Conservation (phyloP, 495 filamentous ascomycete species). For the Annulohypoxylon stygium region DNA sequence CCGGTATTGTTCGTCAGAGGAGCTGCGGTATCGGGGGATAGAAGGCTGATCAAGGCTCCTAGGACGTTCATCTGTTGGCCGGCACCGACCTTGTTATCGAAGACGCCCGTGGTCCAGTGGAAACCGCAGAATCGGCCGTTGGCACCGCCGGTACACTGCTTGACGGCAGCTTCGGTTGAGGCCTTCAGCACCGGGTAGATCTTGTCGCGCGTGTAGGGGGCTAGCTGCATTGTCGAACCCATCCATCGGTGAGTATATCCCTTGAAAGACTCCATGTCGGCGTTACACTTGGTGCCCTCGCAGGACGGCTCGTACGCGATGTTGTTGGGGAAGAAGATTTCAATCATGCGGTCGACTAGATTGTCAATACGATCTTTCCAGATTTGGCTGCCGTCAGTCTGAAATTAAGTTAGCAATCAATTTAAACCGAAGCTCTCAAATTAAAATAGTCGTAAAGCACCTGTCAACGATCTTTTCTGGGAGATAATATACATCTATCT, state of each 20-base stretch:
- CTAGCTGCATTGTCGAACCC: constrained; percentile 70
- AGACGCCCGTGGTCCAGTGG: constrained; percentile 67
- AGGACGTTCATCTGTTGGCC: constrained; percentile 68
- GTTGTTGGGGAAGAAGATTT: constrained; percentile 61
- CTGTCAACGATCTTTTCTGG: background rate
- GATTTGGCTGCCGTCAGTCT: constrained; percentile 62
- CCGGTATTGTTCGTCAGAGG: constrained; percentile 70
- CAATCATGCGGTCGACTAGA: constrained; percentile 55
- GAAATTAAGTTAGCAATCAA: constrained; percentile 31
- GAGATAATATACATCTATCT: background rate
- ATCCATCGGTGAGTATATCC: constrained; percentile 76
- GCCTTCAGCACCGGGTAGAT: constrained; percentile 63
- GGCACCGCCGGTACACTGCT: constrained; percentile 66
- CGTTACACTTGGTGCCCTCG: constrained; percentile 68
- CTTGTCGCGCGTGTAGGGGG: constrained; percentile 54
- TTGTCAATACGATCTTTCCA: constrained; percentile 62
- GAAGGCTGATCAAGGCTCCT: constrained; percentile 46
- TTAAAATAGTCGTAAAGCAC: background rate
- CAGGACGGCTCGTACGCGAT: constrained; percentile 69
- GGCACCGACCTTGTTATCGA: constrained; percentile 64
- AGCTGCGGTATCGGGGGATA: constrained; percentile 45
- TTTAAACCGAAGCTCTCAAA: background rate
- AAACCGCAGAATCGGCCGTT: constrained; percentile 70
- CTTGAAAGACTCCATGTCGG: constrained; percentile 77
- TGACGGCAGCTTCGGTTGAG: constrained; percentile 71